phyloP scores from a whole-genome alignment of 2,329 filamentous ascomycete species.

The Sphaerulina populicola region DNA sequence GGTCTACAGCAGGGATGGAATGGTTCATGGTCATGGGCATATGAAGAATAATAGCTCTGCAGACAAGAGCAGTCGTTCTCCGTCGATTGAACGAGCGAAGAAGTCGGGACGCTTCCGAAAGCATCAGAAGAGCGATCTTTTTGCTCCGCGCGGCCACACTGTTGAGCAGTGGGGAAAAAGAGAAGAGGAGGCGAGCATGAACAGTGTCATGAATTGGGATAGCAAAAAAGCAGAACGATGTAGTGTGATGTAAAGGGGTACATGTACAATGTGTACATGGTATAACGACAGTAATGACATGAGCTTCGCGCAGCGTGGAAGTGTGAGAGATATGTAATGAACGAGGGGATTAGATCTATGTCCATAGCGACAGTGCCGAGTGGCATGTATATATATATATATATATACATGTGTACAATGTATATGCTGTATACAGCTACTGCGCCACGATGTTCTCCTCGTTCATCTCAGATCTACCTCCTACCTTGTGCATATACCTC shows the following conservation, averaged over 20 bases:
- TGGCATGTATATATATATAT: too few species aligned
- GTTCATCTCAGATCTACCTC: too few species aligned
- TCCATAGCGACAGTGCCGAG: not conserved
- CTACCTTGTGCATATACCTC: too few species aligned
- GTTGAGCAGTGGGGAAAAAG: not conserved
- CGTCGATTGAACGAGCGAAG: conserved; percentile 23
- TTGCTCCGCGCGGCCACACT: conserved; percentile 1
- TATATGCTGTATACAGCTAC: too few species aligned
- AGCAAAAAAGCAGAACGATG: not conserved
- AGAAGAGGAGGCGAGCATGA: not conserved
- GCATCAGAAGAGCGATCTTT: conserved; percentile 9
- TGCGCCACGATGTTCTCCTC: too few species aligned
- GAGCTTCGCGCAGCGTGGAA: not conserved
- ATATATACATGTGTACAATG: too few species aligned
- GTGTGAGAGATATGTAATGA: not conserved
- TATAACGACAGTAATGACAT: conserved; percentile 5
- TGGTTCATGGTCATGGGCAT: conserved; percentile 1
- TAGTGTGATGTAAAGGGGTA: conserved; percentile 1
- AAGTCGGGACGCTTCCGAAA: conserved; percentile 26
- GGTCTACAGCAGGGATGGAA: conserved; percentile 12
- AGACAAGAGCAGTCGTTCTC: conserved; percentile 22
- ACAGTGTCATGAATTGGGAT: conserved; percentile 1
- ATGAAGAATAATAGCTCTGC: not conserved
- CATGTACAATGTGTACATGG: not conserved
- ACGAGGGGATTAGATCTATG: not conserved